Evolutionary conservation across 139 green algal genomes (phyloP).

Genomic region (Tetratostichococcus sp.): DNA sequence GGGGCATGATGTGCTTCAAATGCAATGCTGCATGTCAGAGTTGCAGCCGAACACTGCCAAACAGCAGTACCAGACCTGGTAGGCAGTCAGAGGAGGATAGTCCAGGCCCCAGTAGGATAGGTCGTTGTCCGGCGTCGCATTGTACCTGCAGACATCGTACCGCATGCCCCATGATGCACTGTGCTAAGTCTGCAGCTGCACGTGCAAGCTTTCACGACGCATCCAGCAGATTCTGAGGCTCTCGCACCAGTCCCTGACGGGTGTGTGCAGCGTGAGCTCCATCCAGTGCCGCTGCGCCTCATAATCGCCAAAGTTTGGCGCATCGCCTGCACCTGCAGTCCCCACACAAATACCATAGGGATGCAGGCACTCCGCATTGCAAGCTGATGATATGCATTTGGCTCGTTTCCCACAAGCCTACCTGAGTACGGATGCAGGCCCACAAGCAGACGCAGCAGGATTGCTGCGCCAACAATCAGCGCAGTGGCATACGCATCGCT

Average conservation of each 20-base stretch:
- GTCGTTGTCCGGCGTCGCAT: slow-evolving; percentile 44
- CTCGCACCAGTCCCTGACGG: slow-evolving; percentile 83
- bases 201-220: too few species aligned
- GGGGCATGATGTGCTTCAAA: too few species aligned
- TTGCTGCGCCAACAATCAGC: slow-evolving; percentile 13
- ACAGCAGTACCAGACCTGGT: slow-evolving; percentile 57
- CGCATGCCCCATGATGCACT: not conserved
- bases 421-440: slow-evolving; percentile 77
- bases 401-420: slow-evolving; percentile 22
- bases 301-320: slow-evolving; percentile 93
- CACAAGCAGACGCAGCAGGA: slow-evolving; percentile 63
- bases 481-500: not conserved
- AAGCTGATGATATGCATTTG: too few species aligned
- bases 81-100: slow-evolving; percentile 94
- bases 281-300: slow-evolving; percentile 99
- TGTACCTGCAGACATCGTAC: slow-evolving; percentile 32
- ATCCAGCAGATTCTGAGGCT: too few species aligned
- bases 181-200: too few species aligned
- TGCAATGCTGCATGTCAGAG: not conserved
- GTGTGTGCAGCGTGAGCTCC: slow-evolving; percentile 85
- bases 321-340: slow-evolving; percentile 52
- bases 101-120: slow-evolving; percentile 93
- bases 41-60: not conserved
- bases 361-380: too few species aligned
- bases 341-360: too few species aligned